Evolutionary conservation across 768 basidiomycete genomes (phyloP).

Genomic region (Dioszegia hungarica): DNA sequence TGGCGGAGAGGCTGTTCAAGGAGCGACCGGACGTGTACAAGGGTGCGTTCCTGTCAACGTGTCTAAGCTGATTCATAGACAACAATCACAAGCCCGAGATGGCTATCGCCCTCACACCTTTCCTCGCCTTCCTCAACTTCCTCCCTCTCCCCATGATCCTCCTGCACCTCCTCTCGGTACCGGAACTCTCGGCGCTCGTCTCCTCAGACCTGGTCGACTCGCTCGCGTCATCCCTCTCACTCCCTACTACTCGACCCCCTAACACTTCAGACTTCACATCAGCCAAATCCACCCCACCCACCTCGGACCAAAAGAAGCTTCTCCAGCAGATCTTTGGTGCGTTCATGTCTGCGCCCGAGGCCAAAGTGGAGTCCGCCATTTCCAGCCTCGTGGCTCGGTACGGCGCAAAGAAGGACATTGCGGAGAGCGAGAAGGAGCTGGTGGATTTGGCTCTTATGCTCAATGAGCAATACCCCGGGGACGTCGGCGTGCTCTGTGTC

Average conservation of each 20-base stretch:
- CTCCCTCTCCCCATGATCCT: slow-evolving; percentile 72
- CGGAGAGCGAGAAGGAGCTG: slow-evolving; percentile 51
- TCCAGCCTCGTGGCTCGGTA: slow-evolving; percentile 62
- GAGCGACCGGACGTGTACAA: slow-evolving; percentile 81
- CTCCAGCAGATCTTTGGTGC: slow-evolving; percentile 74
- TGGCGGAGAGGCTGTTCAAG: slow-evolving; percentile 65
- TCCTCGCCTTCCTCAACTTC: slow-evolving; percentile 89
- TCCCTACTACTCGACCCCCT: slow-evolving; percentile 51
- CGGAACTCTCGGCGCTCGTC: slow-evolving; percentile 72
- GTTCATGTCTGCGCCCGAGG: slow-evolving; percentile 68
- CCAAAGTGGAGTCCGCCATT: slow-evolving; percentile 57
- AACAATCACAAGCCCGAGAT: slow-evolving; percentile 98
- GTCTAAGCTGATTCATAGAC: slow-evolving; percentile 52
- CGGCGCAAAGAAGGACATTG: slow-evolving; percentile 47
- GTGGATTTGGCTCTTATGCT: slow-evolving; percentile 56
- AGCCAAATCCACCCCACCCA: slow-evolving; percentile 41
- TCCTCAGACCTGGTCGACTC: slow-evolving; percentile 53
- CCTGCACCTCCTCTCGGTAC: slow-evolving; percentile 60
- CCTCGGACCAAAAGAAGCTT: slow-evolving; percentile 56
- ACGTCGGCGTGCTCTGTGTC: slow-evolving; percentile 88
- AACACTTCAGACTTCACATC: slow-evolving; percentile 39
- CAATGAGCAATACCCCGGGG: slow-evolving; percentile 73
- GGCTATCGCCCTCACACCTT: slow-evolving; percentile 91
- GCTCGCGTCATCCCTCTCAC: slow-evolving; percentile 55
- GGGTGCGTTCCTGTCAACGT: slow-evolving; percentile 65